Evolutionary conservation across 2,329 filamentous ascomycete species (phyloP).

Genomic region (Colletotrichum nymphaeae): DNA sequence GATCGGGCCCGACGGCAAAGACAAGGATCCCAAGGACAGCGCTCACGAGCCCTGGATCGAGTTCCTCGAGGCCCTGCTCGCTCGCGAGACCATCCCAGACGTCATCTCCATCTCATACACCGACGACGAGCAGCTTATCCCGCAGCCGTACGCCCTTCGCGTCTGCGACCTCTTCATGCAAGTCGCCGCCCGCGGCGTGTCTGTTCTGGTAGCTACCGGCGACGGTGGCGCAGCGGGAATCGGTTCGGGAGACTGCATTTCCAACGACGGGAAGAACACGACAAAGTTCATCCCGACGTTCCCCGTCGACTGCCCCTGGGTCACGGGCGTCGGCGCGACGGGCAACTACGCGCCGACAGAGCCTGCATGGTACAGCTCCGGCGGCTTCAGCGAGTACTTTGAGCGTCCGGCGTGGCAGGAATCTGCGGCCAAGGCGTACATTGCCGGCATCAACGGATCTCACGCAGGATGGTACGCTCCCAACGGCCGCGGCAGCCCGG

Average conservation of each 20-base stretch:
- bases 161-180: constrained; percentile 47
- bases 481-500: constrained; percentile 57
- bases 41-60: constrained; percentile 46
- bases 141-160: constrained; percentile 42
- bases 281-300: constrained; percentile 65
- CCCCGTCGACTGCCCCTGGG: constrained; percentile 54
- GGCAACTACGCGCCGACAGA: constrained; percentile 46
- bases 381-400: constrained; percentile 62
- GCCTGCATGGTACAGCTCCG: constrained; percentile 49
- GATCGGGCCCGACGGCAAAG: neutral
- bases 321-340: constrained; percentile 44
- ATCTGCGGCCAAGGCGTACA: constrained; percentile 49
- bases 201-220: constrained; percentile 42
- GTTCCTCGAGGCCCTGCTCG: constrained; percentile 43
- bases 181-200: constrained; percentile 45
- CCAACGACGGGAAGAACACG: constrained; percentile 67
- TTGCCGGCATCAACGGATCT: constrained; percentile 52
- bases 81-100: constrained; percentile 43
- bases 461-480: constrained; percentile 58
- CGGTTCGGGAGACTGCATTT: constrained; percentile 50
- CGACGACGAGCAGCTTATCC: constrained; percentile 47
- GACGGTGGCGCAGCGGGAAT: constrained; percentile 41
- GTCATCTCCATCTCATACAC: constrained; percentile 50
- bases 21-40: constrained; percentile 12
- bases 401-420: constrained; percentile 54